Conservation (phyloP, 441 rosid species). For the Bruguiera hainesii region DNA sequence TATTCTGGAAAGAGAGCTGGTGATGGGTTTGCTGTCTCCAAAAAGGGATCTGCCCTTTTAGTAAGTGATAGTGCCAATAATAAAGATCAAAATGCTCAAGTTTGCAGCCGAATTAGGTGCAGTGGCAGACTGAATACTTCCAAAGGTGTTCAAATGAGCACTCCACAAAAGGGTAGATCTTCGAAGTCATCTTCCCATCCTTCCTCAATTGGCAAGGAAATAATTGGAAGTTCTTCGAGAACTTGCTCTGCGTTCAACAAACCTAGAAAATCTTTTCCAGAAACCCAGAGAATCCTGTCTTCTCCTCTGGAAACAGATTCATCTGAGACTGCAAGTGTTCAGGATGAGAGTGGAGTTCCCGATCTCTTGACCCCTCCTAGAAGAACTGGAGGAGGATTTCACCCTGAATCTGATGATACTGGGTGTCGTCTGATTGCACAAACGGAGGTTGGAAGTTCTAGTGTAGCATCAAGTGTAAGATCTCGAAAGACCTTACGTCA, state of each 20-base stretch:
- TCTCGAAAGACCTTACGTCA: constrained; percentile 39
- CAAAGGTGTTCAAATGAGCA: constrained; percentile 45
- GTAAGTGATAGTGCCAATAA: constrained; percentile 55
- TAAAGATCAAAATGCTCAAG: constrained; percentile 53
- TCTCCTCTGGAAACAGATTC: constrained; percentile 52
- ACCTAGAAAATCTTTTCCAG: constrained; percentile 35
- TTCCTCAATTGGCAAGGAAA: constrained; percentile 63
- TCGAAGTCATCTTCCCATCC: constrained; percentile 42
- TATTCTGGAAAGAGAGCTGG: constrained; percentile 60
- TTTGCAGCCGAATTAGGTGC: constrained; percentile 66
- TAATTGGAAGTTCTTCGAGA: constrained; percentile 67
- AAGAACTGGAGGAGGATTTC: constrained; percentile 30
- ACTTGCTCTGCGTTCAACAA: constrained; percentile 35
- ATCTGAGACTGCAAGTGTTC: constrained; percentile 58
- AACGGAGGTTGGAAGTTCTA: constrained; percentile 50
- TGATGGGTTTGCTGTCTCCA: constrained; percentile 40
- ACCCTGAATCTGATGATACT: constrained; percentile 29
- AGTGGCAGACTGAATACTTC: constrained; percentile 53
- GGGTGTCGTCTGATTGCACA: constrained; percentile 25
- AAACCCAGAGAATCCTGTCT: constrained; percentile 36
- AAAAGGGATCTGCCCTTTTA: constrained; percentile 54
- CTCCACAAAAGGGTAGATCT: constrained; percentile 53
- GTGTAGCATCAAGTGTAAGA: constrained; percentile 43
- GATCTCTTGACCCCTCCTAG: constrained; percentile 16
- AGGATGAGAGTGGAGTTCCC: constrained; percentile 48